Percentiles rank a stretch among this genome's conserved stretches.
Evolutionary conservation across 2,329 filamentous ascomycete species (phyloP).

Genomic region (Emydomyces testavorans): DNA sequence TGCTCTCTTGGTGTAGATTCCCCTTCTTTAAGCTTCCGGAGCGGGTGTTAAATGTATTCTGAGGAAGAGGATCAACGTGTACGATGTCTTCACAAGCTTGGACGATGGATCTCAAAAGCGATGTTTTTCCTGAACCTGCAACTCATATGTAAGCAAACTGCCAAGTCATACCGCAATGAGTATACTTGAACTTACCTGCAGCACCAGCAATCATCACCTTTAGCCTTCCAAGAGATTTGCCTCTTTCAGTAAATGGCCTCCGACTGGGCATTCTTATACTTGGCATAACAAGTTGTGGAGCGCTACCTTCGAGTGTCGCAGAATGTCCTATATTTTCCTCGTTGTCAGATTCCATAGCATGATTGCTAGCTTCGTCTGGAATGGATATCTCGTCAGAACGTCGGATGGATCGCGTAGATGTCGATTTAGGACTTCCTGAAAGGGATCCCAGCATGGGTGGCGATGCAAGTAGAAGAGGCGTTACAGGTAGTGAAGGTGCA

Average conservation of each 20-base stretch:
- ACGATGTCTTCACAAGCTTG: constrained; percentile 85
- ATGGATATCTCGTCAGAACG: constrained; percentile 48
- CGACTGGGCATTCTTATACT: constrained; percentile 83
- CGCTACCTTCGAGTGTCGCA: constrained; percentile 28
- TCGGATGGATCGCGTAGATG: constrained; percentile 47
- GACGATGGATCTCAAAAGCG: constrained; percentile 75
- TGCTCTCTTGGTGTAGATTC: constrained; percentile 17
- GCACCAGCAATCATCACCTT: constrained; percentile 81
- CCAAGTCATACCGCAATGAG: background rate
- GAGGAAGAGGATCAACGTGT: constrained; percentile 60
- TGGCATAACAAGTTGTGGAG: constrained; percentile 89
- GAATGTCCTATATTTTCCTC: constrained; percentile 36
- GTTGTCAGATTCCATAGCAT: constrained; percentile 45
- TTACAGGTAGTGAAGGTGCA: constrained; percentile 34
- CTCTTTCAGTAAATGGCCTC: constrained; percentile 77
- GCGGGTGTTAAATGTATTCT: constrained; percentile 13
- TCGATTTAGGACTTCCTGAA: constrained; percentile 49
- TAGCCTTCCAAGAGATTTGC: constrained; percentile 70
- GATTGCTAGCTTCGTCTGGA: constrained; percentile 45
- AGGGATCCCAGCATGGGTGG: constrained; percentile 41
- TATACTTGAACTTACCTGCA: constrained; percentile 45
- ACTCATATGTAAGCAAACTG: constrained; percentile 5
- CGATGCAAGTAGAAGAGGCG: constrained; percentile 37
- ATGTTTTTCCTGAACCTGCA: constrained; percentile 74
- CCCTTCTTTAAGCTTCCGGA: constrained; percentile 13